Percentiles rank a stretch among this genome's conserved stretches.
These are phyloP conservation scores for Lachancea dasiensis DNA, from an alignment of 805 yeast species.

Conservation along the genomic window DNA sequence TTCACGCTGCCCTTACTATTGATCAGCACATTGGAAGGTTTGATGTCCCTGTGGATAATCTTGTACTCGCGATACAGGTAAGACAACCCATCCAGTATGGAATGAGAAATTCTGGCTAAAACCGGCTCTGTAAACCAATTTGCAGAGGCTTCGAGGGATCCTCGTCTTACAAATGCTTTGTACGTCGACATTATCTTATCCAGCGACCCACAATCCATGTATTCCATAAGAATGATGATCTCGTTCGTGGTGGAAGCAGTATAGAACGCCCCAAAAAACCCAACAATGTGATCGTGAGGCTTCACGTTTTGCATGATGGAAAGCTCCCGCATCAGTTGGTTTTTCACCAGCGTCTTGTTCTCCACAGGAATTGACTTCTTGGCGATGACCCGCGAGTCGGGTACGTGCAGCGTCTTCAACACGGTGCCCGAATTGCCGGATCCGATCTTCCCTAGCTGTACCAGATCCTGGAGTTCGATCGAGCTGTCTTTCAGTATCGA, in stretches of 20 bases:
- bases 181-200: slow-evolving; percentile 63
- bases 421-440: slow-evolving; percentile 95
- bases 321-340: slow-evolving; percentile 79
- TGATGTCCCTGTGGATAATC: slow-evolving; percentile 92
- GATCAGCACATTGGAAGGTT: slow-evolving; percentile 88
- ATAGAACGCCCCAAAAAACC: slow-evolving; percentile 86
- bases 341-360: slow-evolving; percentile 39
- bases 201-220: slow-evolving; percentile 89
- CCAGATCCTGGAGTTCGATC: slow-evolving; percentile 59
- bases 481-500: slow-evolving; percentile 18
- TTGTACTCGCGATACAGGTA: slow-evolving; percentile 79
- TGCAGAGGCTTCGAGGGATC: slow-evolving; percentile 4
- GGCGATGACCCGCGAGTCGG: slow-evolving; percentile 86
- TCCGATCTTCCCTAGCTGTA: slow-evolving; percentile 73
- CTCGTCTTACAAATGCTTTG: slow-evolving; percentile 33
- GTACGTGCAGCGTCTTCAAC: slow-evolving; percentile 78
- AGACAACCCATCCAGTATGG: slow-evolving; percentile 73
- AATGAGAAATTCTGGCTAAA: slow-evolving; percentile 64
- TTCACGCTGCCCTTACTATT: slow-evolving; percentile 83
- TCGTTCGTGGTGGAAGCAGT: slow-evolving; percentile 46
- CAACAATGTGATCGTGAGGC: slow-evolving; percentile 70
- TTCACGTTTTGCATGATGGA: slow-evolving; percentile 87
- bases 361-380: slow-evolving; percentile 83
- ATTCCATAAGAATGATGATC: slow-evolving; percentile 91
- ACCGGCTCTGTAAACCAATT: slow-evolving; percentile 45